phyloP scores from a whole-genome alignment of 2,329 filamentous ascomycete genomes.

The Penicillium sp. region DNA sequence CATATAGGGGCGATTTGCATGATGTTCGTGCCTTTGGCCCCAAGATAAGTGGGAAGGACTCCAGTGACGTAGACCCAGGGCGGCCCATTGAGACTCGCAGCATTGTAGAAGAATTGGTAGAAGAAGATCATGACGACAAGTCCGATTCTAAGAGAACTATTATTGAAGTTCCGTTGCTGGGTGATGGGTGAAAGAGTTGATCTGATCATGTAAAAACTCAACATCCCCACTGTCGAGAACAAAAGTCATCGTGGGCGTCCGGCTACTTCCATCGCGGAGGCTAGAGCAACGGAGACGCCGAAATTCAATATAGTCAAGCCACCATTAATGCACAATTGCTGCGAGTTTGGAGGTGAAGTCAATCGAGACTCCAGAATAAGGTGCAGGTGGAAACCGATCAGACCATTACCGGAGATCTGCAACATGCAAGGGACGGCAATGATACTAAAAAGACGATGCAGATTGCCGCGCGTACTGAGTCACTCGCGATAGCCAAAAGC shows the following conservation, averaged over 20 bases:
- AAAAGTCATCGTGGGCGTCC: constrained; percentile 10
- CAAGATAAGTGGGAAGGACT: constrained; percentile 8
- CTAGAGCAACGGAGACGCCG: constrained; percentile 1
- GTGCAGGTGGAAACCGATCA: constrained; percentile 36
- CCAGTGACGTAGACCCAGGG: constrained; percentile 9
- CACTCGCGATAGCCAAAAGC: neutral
- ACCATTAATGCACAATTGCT: constrained; percentile 40
- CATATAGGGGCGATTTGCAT: constrained; percentile 7
- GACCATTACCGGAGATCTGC: constrained; percentile 31
- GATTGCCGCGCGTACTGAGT: neutral
- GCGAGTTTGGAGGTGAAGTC: constrained; percentile 35
- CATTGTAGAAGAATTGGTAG: constrained; percentile 11
- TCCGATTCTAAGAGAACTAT: constrained; percentile 5
- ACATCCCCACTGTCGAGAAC: constrained; percentile 11
- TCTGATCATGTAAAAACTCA: constrained; percentile 11
- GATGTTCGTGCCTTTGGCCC: constrained; percentile 10
- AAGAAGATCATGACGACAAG: constrained; percentile 15
- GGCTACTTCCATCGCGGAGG: constrained; percentile 4
- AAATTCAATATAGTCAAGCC: constrained; percentile 10
- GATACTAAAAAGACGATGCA: constrained; percentile 39
- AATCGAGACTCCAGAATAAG: constrained; percentile 38
- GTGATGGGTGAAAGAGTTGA: constrained; percentile 11
- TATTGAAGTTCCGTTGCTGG: constrained; percentile 5
- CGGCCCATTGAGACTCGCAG: constrained; percentile 4
- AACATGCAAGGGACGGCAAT: constrained; percentile 37